These are phyloP conservation scores for Arthrobotrys musiformis DNA, from an alignment of 2,329 filamentous ascomycete species.

Conservation along the genomic window DNA sequence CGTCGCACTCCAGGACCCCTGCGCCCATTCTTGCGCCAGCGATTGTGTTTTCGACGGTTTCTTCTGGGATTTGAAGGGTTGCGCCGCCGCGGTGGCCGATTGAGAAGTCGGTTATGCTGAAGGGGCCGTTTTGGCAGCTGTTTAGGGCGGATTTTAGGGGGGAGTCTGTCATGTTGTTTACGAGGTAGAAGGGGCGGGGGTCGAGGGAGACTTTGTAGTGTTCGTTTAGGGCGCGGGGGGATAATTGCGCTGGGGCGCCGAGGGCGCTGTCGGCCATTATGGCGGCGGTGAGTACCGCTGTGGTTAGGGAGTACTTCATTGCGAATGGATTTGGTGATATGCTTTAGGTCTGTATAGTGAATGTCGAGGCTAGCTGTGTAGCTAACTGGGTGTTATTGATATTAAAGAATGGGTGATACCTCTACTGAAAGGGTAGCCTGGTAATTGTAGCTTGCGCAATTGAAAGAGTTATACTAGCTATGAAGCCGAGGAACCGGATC, in stretches of 20 bases:
- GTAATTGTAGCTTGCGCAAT: not conserved
- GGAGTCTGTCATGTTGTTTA: conserved; percentile 72
- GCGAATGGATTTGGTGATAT: not conserved
- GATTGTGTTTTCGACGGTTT: conserved; percentile 70
- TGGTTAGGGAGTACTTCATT: conserved; percentile 46
- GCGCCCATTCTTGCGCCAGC: conserved; percentile 76
- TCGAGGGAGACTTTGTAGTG: conserved; percentile 68
- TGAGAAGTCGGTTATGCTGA: conserved; percentile 68
- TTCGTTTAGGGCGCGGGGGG: conserved; percentile 6
- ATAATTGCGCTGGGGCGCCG: conserved; percentile 14
- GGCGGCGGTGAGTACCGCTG: conserved; percentile 28
- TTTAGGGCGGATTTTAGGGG: conserved; percentile 71
- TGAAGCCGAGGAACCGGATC: not conserved
- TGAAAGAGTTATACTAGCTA: no score
- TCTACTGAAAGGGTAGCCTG: conserved; percentile 31
- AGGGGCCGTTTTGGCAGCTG: conserved; percentile 68
- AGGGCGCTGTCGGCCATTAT: conserved; percentile 31
- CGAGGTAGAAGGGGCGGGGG: conserved; percentile 73
- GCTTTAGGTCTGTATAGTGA: not conserved
- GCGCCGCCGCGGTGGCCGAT: conserved; percentile 73
- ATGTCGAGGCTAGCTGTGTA: not conserved
- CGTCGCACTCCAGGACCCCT: conserved; percentile 75
- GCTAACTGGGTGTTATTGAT: not conserved
- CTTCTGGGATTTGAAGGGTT: conserved; percentile 73
- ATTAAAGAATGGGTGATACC: conserved; percentile 17